Evolutionary conservation across 2,329 filamentous ascomycete species (phyloP), one percentile per base, ranked within the genome.

Genomic region (Chaetomium sp.): DNA sequence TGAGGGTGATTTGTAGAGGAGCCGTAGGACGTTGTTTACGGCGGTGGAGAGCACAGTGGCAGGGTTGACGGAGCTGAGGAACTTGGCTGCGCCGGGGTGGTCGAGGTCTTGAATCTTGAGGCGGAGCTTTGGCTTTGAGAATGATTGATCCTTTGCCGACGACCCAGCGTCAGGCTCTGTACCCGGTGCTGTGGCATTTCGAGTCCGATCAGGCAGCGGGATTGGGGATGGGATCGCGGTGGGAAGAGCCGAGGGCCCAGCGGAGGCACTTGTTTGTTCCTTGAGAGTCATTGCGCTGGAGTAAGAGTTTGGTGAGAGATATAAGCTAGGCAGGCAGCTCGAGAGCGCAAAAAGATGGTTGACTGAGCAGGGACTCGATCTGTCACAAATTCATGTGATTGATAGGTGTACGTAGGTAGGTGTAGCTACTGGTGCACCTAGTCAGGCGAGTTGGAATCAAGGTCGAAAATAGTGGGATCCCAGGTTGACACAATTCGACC

Each of bases 31-130:
- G 67, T 85, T 84, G 57, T 83, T 76, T 35, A 93, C 84, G 64
- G 90, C 87, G 13, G 79, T 76, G 60, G 85, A 78, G 51, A 97
- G 80, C 59, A 89, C 84, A 21, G 81, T 78, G 45, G 86, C 78
- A 61, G 88, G 83, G 73, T 91, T 84, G 68, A 92, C 79, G 47
- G 87, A 79, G 59, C 78, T 76, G 65, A 96, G 85, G 77, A 97
- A 96, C 67, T 86, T 78, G 35, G 79, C 75, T 5, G 89, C 79
- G 63, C 90, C 91, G 1, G 83, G 76, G 76, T 88, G 84, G 60
- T 75, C 73, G 65, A 89, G 78, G 71, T 89, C 85, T 57, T 83
- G 81, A 69, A 88, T 76, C 72, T 87, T 81, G 57, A 89, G 80
- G 21, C 85, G 84, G 57, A 90, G 80, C 70, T 83, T 86, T 47